phyloP scores from a whole-genome alignment of 495 filamentous ascomycete species.

The Trichoderma virens region DNA sequence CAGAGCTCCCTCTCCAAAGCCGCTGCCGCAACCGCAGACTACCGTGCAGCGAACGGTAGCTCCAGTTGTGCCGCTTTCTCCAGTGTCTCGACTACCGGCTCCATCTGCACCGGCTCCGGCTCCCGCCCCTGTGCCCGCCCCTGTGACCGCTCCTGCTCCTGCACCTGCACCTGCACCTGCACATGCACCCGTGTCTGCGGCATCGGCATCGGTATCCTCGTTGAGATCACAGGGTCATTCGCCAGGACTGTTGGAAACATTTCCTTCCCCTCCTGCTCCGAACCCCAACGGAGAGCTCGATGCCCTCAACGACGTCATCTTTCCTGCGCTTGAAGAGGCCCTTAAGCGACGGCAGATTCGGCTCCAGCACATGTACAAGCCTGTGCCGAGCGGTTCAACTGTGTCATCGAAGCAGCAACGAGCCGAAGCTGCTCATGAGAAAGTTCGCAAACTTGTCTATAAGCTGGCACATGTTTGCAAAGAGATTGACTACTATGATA shows the following conservation, averaged over 20 bases:
- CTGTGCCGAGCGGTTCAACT: conserved; percentile 18
- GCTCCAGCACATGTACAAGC: conserved; percentile 45
- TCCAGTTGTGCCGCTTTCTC: background rate
- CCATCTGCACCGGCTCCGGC: background rate
- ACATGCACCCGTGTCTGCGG: conserved; percentile 11
- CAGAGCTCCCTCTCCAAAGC: conserved; percentile 24
- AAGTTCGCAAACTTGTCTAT: conserved; percentile 66
- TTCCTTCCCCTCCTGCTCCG: conserved; percentile 37
- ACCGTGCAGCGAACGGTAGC: conserved; percentile 6
- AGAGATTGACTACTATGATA: conserved; percentile 83
- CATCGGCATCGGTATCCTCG: background rate
- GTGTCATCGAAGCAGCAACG: conserved; percentile 46
- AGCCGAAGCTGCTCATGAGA: conserved; percentile 70
- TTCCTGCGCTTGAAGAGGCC: conserved; percentile 85
- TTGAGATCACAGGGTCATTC: background rate
- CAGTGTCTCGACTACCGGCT: background rate
- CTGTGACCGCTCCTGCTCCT: conserved; percentile 16
- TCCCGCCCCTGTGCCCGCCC: background rate
- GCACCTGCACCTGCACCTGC: conserved; percentile 21
- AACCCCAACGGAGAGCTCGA: conserved; percentile 43
- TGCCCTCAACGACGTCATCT: conserved; percentile 73
- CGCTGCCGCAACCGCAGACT: background rate
- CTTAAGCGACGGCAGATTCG: conserved; percentile 68
- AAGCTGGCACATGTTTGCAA: conserved; percentile 70
- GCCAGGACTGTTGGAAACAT: conserved; percentile 13